Evolutionary conservation across 2,329 filamentous ascomycete genomes (phyloP), one percentile per base, ranked within the genome.

Genomic region (Nothophaeocryptopus gaeumannii): DNA sequence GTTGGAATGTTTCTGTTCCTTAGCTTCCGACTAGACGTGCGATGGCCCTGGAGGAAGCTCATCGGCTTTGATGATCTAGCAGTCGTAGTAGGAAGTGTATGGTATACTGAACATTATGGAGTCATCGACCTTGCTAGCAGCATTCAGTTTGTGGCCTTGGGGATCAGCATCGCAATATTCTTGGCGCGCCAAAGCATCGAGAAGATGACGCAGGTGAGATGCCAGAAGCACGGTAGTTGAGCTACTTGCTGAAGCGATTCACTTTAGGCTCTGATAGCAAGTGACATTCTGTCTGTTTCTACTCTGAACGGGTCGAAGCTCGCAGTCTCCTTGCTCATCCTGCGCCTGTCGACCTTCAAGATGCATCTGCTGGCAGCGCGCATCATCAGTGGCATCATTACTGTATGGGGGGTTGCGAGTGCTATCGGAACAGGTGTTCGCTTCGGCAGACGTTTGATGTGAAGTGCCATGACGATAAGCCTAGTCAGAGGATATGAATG

Each of bases 31-130:
- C 11, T 55, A 9, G 42, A 39, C 14, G 50, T 55, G 10, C 46
- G 53, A 45, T 55, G 53, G 53, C 53, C 53, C 8, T 55, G 53
- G 53, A 37, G 13, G 33, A 52, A 44, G 26, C 35, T 53, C n/a
- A 40, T 48, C 15, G 50, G 53, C n/a, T 48, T 31, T 16, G 53
- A 55, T 38, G 53, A 55, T 32, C 29, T 47, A 12, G 53, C 49
- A 8, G 40, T 51, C 2, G 39, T 55, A 3, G 10, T 53, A 12
- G 53, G 53, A 39, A 55, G 49, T 15, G 39, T 55, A 45, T 37
- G 39, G 2, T 7, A 16, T n/a, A 29, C 14, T 5, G 5, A 8
- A 8, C 2, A 10, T 10, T 20, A 29, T 20, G 20, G 9, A 12
- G 9, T 31, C 11, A 1, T 8, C 15, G 7, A n/a, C 8, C 32